A percentile compares a stretch with the other conserved stretches of the same genome.
Conservation (phyloP, 176 grass and related monocot species). For the Aegilops umbellulata region DNA sequence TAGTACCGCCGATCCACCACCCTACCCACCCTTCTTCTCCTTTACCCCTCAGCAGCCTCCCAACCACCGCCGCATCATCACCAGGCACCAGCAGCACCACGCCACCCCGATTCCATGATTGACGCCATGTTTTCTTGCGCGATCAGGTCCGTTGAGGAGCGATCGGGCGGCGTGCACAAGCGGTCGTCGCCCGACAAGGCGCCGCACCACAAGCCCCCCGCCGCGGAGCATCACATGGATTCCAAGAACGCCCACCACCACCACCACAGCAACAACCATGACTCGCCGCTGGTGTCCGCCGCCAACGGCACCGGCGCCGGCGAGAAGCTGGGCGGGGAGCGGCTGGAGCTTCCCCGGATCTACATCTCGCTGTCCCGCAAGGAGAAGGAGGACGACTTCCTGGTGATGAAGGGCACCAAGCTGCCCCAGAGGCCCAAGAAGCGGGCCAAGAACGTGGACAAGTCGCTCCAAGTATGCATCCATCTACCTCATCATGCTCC, state of each 20-base stretch:
- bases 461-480: conserved; percentile 64
- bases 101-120: conserved; percentile 24
- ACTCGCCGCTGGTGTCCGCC: not conserved
- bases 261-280: conserved; percentile 16
- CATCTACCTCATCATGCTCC: not conserved
- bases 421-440: conserved; percentile 92
- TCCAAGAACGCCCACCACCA: conserved; percentile 30
- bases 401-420: conserved; percentile 89
- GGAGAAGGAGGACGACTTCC: conserved; percentile 93
- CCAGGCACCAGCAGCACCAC: not conserved
- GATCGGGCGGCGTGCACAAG: conserved; percentile 37
- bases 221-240: conserved; percentile 33
- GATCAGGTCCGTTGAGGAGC: conserved; percentile 45
- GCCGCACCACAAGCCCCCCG: conserved; percentile 5
- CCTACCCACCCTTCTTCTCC: conserved; percentile 14
- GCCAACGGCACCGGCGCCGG: conserved; percentile 17
- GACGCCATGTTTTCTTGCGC: not conserved
- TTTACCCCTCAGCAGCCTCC: conserved; percentile 20
- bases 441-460: conserved; percentile 88
- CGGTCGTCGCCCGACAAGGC: conserved; percentile 43
- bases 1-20: conserved; percentile 15
- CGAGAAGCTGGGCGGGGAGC: conserved; percentile 47
- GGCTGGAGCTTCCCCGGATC: conserved; percentile 85
- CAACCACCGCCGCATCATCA: conserved; percentile 18
- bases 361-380: conserved; percentile 83